Evolutionary conservation across 768 basidiomycete species (phyloP).

Genomic region (Lactarius akahatsu): DNA sequence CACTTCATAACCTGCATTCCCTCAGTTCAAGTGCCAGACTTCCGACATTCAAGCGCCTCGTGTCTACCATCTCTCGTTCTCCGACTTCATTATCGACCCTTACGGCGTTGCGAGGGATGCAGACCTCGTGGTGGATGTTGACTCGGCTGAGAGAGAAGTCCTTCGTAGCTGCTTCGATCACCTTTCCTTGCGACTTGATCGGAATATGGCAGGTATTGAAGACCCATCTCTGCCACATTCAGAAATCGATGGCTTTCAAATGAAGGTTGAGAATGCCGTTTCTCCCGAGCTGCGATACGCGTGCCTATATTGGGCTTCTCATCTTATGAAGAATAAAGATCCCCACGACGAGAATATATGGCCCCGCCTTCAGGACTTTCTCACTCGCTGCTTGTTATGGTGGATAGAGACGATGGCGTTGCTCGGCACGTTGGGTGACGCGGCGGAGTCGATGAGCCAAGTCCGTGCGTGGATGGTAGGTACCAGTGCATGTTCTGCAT

Average conservation of each 20-base stretch:
- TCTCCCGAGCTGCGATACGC: background rate
- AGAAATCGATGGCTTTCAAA: background rate
- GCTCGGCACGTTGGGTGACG: background rate
- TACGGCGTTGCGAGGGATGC: background rate
- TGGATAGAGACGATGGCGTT: background rate
- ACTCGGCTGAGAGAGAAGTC: background rate
- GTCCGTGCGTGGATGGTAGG: background rate
- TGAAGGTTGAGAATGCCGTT: background rate
- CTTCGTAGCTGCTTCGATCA: background rate
- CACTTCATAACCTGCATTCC: background rate
- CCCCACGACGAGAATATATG: background rate
- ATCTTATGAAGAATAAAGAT: background rate
- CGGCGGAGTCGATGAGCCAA: background rate
- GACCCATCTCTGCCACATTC: background rate
- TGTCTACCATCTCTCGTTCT: background rate
- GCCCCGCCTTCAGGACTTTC: background rate
- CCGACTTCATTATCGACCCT: background rate
- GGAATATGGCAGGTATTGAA: background rate
- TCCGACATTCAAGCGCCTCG: background rate
- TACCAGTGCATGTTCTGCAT: background rate
- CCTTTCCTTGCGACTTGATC: background rate
- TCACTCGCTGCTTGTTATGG: background rate
- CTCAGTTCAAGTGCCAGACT: background rate
- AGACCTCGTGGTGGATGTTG: background rate
- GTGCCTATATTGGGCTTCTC: background rate